A percentile compares a stretch with the other conserved stretches of the same genome.
phyloP scores from a whole-genome alignment of 2,329 filamentous ascomycete genomes.

The Aspergillus vadensis region DNA sequence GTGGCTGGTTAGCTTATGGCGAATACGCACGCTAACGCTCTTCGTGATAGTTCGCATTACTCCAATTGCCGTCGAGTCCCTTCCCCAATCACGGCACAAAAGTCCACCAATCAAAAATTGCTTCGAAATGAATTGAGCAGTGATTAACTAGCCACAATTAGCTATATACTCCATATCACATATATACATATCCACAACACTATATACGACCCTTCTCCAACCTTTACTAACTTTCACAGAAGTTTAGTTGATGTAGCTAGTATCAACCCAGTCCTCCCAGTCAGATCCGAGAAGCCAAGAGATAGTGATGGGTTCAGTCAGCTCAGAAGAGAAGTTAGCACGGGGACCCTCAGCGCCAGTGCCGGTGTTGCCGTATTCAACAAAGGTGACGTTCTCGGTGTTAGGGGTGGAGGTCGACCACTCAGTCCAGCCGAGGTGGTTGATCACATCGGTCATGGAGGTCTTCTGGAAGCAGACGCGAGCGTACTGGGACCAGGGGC shows the following conservation, averaged over 20 bases:
- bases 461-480: slow-evolving; percentile 14
- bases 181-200: neutral
- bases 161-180: neutral
- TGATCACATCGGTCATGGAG: slow-evolving; percentile 51
- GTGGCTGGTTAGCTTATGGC: too few species aligned
- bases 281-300: slow-evolving; percentile 48
- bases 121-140: too few species aligned
- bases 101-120: too few species aligned
- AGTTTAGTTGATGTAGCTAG: slow-evolving; percentile 36
- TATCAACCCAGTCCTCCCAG: slow-evolving; percentile 49
- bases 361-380: slow-evolving; percentile 63
- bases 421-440: slow-evolving; percentile 59
- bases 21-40: too few species aligned
- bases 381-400: slow-evolving; percentile 57
- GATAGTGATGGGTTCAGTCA: slow-evolving; percentile 47
- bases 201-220: neutral
- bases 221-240: neutral
- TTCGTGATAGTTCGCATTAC: too few species aligned
- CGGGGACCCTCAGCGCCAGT: slow-evolving; percentile 56
- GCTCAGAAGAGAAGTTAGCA: slow-evolving; percentile 51
- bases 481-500: slow-evolving; percentile 15
- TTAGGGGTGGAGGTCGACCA: slow-evolving; percentile 56
- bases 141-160: neutral
- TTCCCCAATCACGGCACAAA: too few species aligned
- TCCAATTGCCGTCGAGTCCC: too few species aligned